Evolutionary conservation across 2,329 filamentous ascomycete genomes (phyloP).

Genomic region (Verticillium zaregamsianum): DNA sequence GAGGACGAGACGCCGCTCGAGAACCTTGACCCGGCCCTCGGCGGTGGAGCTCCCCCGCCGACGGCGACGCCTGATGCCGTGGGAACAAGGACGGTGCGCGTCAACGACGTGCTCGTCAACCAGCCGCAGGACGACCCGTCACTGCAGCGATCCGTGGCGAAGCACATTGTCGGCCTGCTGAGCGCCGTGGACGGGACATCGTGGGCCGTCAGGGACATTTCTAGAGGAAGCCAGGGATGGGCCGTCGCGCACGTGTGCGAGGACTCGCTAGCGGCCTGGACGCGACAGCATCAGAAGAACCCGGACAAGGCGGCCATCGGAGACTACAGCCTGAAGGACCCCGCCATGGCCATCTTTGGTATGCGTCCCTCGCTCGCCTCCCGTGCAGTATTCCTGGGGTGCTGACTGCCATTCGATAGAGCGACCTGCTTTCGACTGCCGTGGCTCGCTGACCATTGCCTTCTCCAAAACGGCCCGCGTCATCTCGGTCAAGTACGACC

Average conservation of each 20-base stretch:
- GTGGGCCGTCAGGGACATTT: conserved; percentile 43
- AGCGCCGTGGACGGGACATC: conserved; percentile 41
- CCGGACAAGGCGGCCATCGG: conserved; percentile 36
- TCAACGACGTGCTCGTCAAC: conserved; percentile 41
- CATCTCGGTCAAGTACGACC: conserved; percentile 51
- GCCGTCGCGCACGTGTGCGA: conserved; percentile 50
- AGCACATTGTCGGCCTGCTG: conserved; percentile 40
- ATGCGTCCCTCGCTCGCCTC: conserved; percentile 14
- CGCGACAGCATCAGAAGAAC: conserved; percentile 38
- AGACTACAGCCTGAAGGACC: conserved; percentile 43
- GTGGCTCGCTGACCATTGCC: conserved; percentile 43
- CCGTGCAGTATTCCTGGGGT: neutral
- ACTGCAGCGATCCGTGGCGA: conserved; percentile 45
- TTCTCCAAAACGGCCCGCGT: conserved; percentile 43
- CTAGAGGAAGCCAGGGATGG: conserved; percentile 45
- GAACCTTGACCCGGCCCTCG: conserved; percentile 30
- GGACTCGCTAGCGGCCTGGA: conserved; percentile 48
- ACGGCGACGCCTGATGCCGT: neutral
- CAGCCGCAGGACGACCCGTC: conserved; percentile 44
- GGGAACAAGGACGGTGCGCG: conserved; percentile 32
- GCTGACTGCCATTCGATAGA: conserved; percentile 23
- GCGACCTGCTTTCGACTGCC: conserved; percentile 57
- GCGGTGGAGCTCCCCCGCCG: conserved; percentile 11
- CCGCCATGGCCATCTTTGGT: conserved; percentile 42
- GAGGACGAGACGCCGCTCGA: conserved; percentile 29